phyloP scores from a whole-genome alignment of 2,329 filamentous ascomycete species.

The Cercospora sesami region DNA sequence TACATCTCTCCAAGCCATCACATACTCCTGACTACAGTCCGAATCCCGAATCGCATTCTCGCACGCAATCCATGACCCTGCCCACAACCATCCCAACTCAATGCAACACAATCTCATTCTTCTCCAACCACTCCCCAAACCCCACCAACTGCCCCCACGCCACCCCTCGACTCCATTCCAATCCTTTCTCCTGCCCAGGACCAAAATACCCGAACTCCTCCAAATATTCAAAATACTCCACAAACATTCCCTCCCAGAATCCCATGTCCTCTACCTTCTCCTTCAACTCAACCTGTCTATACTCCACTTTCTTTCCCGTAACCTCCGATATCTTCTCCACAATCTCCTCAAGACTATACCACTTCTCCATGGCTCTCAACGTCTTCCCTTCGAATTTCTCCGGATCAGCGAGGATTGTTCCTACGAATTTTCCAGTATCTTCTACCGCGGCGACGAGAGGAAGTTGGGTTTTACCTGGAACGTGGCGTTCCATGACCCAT shows the following conservation, averaged over 20 bases:
- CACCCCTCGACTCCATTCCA: slow-evolving; percentile 36
- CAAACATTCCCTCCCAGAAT: slow-evolving; percentile 12
- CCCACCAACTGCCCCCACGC: slow-evolving; percentile 39
- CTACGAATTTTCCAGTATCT: slow-evolving; percentile 31
- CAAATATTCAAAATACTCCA: slow-evolving; percentile 27
- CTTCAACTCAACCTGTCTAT: slow-evolving; percentile 17
- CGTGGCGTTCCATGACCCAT: slow-evolving; percentile 16
- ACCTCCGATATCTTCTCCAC: slow-evolving; percentile 18
- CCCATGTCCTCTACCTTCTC: slow-evolving; percentile 6
- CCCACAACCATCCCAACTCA: background rate
- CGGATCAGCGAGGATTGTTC: slow-evolving; percentile 25
- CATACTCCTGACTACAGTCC: background rate
- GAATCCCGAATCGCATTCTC: background rate
- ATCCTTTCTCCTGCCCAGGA: slow-evolving; percentile 35
- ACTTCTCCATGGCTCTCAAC: slow-evolving; percentile 20
- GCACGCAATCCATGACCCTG: background rate
- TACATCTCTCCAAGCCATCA: too few species aligned
- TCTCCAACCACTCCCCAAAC: slow-evolving; percentile 42
- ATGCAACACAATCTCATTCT: background rate
- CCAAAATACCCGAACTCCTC: slow-evolving; percentile 44
- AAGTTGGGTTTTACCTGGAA: slow-evolving; percentile 9
- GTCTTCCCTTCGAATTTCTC: slow-evolving; percentile 24
- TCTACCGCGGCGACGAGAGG: slow-evolving; percentile 24
- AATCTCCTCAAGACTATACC: slow-evolving; percentile 25
- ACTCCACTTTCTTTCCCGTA: slow-evolving; percentile 23